Percentiles rank a stretch among this genome's conserved stretches.
Conservation (phyloP, 306 rosid genomes). For the Prunus mongolica region DNA sequence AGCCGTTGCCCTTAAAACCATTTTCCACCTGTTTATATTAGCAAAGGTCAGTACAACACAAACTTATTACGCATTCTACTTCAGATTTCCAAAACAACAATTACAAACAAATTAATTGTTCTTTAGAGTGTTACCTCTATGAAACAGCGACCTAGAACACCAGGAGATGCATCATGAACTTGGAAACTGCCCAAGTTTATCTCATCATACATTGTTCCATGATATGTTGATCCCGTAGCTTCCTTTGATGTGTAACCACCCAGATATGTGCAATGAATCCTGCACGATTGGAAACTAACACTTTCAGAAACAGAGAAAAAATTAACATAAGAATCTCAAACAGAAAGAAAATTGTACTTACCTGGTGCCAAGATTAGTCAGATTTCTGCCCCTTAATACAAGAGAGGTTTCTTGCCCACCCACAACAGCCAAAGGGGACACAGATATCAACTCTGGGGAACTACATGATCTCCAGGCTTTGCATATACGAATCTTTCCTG, state of each 20-base stretch:
- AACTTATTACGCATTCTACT: slow-evolving; percentile 1
- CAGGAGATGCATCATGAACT: slow-evolving; percentile 51
- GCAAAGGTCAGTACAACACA: not conserved
- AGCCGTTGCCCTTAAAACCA: slow-evolving; percentile 76
- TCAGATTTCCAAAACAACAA: not conserved
- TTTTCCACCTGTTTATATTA: slow-evolving; percentile 71
- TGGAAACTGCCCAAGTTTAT: slow-evolving; percentile 54
- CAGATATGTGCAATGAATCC: slow-evolving; percentile 76
- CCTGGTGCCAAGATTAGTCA: slow-evolving; percentile 71
- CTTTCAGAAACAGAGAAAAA: slow-evolving; percentile 13
- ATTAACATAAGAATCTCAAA: slow-evolving; percentile 14
- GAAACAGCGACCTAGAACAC: slow-evolving; percentile 76
- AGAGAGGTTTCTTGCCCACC: slow-evolving; percentile 72
- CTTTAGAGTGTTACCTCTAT: slow-evolving; percentile 56
- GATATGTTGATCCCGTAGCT: slow-evolving; percentile 38
- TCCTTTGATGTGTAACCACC: slow-evolving; percentile 63
- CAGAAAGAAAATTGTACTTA: slow-evolving; percentile 32
- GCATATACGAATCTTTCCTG: slow-evolving; percentile 67
- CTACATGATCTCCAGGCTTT: slow-evolving; percentile 68
- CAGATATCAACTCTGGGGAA: slow-evolving; percentile 78
- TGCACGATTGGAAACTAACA: slow-evolving; percentile 32
- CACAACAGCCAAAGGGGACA: slow-evolving; percentile 82
- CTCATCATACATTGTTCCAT: slow-evolving; percentile 51
- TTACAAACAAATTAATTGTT: not conserved
- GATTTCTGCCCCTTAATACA: slow-evolving; percentile 71